These are phyloP conservation scores for Nemophila menziesii DNA, from an alignment of 257 asterid genomes.

Conservation along the genomic window DNA sequence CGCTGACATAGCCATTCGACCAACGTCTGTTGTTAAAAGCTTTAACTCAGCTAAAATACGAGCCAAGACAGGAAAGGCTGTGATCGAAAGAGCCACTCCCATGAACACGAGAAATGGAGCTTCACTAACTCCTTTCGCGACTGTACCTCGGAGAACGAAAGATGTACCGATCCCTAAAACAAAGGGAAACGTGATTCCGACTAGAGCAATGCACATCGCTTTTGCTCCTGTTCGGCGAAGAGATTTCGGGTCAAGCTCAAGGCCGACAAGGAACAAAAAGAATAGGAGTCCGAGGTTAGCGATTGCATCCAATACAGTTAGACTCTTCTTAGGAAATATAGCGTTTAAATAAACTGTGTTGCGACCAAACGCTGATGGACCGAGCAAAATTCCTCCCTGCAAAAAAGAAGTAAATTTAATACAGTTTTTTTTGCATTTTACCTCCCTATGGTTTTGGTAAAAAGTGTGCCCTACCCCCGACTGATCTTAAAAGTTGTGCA, in stretches of 20 bases:
- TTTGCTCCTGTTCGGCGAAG: slow-evolving; percentile 21
- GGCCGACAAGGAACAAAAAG: slow-evolving; percentile 28
- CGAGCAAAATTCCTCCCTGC: slow-evolving; percentile 27
- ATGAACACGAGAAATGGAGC: slow-evolving; percentile 20
- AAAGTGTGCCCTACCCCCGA: too few species aligned
- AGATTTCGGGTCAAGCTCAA: slow-evolving; percentile 20
- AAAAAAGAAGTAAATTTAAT: too few species aligned
- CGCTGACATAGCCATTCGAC: slow-evolving; percentile 28
- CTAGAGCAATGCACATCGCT: slow-evolving; percentile 21
- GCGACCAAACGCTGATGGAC: slow-evolving; percentile 28
- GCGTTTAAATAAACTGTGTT: slow-evolving; percentile 10
- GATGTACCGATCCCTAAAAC: slow-evolving; percentile 22
- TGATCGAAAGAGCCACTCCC: slow-evolving; percentile 31
- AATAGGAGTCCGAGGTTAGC: slow-evolving; percentile 25
- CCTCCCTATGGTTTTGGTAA: too few species aligned
- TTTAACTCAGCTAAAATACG: slow-evolving; percentile 26
- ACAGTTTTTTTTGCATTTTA: too few species aligned
- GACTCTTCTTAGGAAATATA: slow-evolving; percentile 20
- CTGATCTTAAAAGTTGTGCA: too few species aligned
- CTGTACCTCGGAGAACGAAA: slow-evolving; percentile 13
- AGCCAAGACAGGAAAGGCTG: slow-evolving; percentile 32
- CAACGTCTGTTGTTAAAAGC: slow-evolving; percentile 25
- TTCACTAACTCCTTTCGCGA: slow-evolving; percentile 14
- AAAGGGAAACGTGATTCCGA: slow-evolving; percentile 21
- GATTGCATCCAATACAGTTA: slow-evolving; percentile 25